A percentile compares a stretch with the other conserved stretches of the same genome.
Evolutionary conservation across 441 rosid species (phyloP).

Genomic region (Capsella rubella): DNA sequence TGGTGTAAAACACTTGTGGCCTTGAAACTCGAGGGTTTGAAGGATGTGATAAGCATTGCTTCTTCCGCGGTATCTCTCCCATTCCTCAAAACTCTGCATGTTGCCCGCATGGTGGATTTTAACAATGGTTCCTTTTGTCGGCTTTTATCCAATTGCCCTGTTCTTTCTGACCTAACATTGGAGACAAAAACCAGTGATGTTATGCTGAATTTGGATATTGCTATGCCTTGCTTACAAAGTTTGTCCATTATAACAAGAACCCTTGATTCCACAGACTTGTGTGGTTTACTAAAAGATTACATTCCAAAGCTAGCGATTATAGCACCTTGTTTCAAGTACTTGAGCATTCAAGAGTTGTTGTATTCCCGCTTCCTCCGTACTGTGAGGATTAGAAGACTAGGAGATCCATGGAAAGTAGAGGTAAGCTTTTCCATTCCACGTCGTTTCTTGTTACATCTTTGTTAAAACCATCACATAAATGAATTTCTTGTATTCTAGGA

Average conservation of each 20-base stretch:
- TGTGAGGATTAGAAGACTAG: background rate
- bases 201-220: background rate
- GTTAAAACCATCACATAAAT: background rate
- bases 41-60: background rate
- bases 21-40: constrained; percentile 13
- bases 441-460: background rate
- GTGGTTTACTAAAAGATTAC: background rate
- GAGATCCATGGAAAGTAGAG: background rate
- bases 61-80: constrained; percentile 13
- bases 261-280: background rate
- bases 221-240: background rate
- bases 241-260: no score
- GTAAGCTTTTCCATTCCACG: background rate
- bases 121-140: background rate
- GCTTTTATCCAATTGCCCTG: constrained; percentile 6
- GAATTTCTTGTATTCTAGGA: background rate
- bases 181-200: background rate
- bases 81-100: constrained; percentile 20
- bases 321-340: constrained; percentile 1
- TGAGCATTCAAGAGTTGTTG: background rate
- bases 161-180: constrained; percentile 3
- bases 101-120: background rate
- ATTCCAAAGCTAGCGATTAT: constrained; percentile 3
- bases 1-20: constrained; percentile 15
- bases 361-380: background rate